A percentile compares a stretch with the other conserved stretches of the same genome.
Conservation (phyloP, 768 basidiomycete genomes). For the Coprinopsis marcescibilis region DNA sequence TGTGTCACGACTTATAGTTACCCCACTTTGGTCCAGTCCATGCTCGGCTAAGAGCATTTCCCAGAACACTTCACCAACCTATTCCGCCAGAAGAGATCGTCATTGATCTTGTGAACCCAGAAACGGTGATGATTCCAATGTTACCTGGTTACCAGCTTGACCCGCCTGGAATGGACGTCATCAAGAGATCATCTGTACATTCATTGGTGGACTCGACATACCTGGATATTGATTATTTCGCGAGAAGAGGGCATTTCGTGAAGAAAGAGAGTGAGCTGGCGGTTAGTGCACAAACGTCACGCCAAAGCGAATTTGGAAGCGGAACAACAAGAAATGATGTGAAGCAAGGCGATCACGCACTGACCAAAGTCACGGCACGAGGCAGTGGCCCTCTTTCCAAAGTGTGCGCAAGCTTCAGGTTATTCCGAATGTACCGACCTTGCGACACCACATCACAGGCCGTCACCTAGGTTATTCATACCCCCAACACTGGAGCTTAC, state of each 20-base stretch:
- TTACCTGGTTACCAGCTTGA: conserved; percentile 55
- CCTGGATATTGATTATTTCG: conserved; percentile 83
- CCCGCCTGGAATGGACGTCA: conserved; percentile 45
- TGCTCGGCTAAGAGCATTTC: conserved; percentile 82
- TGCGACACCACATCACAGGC: too few relatives aligned
- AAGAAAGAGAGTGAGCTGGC: too few relatives aligned
- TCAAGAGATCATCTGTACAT: conserved; percentile 3
- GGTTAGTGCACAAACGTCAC: too few relatives aligned
- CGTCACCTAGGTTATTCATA: too few relatives aligned
- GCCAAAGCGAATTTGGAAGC: background rate
- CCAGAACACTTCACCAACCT: conserved; percentile 87
- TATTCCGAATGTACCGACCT: too few relatives aligned
- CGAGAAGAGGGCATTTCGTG: conserved; percentile 28
- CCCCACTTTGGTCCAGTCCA: conserved; percentile 69
- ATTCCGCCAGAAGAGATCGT: conserved; percentile 7
- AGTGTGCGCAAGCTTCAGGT: too few relatives aligned
- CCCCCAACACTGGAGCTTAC: too few relatives aligned
- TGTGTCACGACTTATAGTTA: conserved; percentile 29
- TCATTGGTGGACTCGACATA: conserved; percentile 17
- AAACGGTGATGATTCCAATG: conserved; percentile 11
- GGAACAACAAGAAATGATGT: background rate
- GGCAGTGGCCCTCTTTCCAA: too few relatives aligned
- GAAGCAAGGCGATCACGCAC: too few relatives aligned
- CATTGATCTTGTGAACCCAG: conserved; percentile 10
- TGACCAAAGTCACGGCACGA: too few relatives aligned